Evolutionary conservation across 805 yeast species (phyloP), one percentile per base, ranked within the genome.

Genomic region (Jamesozyma gamospora): DNA sequence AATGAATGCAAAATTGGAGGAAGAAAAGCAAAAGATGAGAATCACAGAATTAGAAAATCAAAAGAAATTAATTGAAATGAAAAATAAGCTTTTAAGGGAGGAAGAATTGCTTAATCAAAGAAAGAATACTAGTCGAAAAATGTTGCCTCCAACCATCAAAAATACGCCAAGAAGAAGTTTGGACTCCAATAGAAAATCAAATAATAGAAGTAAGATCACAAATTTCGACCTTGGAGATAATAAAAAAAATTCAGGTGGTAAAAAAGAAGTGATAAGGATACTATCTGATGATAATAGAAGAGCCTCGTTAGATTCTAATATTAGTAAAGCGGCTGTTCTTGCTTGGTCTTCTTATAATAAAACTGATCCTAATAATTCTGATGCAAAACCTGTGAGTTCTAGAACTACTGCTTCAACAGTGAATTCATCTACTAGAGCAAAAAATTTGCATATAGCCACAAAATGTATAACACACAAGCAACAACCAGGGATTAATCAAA

Each of bases 1-100:
- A 35, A 40, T 50, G 46, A 46, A 38, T 13, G 42, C 41, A 35
- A 48, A 45, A 32, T 37, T 52, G 16, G 40, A 40, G 37, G 48
- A 41, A 36, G 53, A 49, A 32, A 42, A 39, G 35, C 21, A 33
- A 25, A 32, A 16, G 25, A 32, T 43, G 29, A 44, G 34, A 15
- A 36, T 42, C 28, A 32, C 29, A 17, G 41, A 40, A 25, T 26
- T 32, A 21, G 28, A 28, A 27, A 44, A 32, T 19, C 37, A 39
- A 34, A 42, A 30, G 41, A 41, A 32, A 19, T 14, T 39, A 28
- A n/a, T 30, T 7, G 40, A 39, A 21, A 16, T 34, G 38, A 26
- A 32, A 18, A 21, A 14, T 3, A 32, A 28, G 17, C 25, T 19
- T 21, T 9, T 17, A 4, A 31, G 13, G 10, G 34, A 31, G 24